Evolutionary conservation across 1,284 basidiomycete genomes (phyloP), one percentile per base, ranked within the genome.

Genomic region (Microbotryomycetes sp.): DNA sequence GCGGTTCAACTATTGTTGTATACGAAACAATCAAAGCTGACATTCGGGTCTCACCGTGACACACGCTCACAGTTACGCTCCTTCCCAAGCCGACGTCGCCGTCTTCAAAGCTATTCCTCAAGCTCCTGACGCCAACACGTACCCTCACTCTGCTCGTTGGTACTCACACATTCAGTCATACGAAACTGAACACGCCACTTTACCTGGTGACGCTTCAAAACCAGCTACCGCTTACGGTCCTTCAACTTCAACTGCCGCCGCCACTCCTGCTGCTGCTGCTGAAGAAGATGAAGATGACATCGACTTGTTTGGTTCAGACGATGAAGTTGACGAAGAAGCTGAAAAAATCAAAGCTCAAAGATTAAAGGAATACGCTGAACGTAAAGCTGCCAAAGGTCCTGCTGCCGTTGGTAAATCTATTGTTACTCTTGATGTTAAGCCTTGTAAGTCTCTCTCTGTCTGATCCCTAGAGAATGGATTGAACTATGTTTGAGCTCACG

Each of bases 341-440:
- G 96, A 97, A 81, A 83, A 83, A 68, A 75, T 98, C 82, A 99
- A 97, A 83, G 86, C 87, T 30, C 87, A 97, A 79, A 92, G 96
- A 79, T 84, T 98, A 62, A 92, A 90, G 69, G 88, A 86, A 62
- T 99, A 98, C 81, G 85, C 90, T 72, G 87, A 97, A 82, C 85
- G 87, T 69, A 79, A 79, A 71, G 70, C 75, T 48, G 76, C 79
- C 54, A 74, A 58, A 36, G 56, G 54, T n/a, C 58, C 76, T 57
- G 92, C 92, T 81, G 81, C 86, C 52, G 79, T 84, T 64, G 92
- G 92, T 75, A 97, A 97, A 89, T 94, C 91, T 69, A 84, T 94
- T 66, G 91, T 94, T 58, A 98, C 96, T 58, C 80, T 97, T 73
- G 92, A 97, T 71, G 92, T 98, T 69, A 98, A 97, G 81, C 94